Base-by-base conservation (phyloP, 163 green algal genomes). In the Coccomyxa subellipsoidea region DNA sequence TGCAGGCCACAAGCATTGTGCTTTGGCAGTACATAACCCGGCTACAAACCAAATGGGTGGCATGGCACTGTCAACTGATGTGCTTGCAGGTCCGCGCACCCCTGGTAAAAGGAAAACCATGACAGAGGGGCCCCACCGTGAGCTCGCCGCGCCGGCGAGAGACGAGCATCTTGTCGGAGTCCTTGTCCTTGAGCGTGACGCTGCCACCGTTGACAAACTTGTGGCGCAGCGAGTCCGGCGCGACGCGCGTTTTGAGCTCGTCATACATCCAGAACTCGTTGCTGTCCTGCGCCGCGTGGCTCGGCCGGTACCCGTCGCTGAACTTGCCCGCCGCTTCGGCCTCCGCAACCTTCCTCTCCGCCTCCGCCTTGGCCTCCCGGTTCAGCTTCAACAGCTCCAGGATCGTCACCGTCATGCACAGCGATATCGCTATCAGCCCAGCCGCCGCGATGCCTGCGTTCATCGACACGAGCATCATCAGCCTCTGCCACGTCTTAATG, bases 381-480 rank as follows among this genome's bases (percentile, higher is more conserved):
- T 73, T 73, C 66, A 73, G 66, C 66, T 73, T 73, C 66, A 73
- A 35, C 66, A 73, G 66, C 66, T 73, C 66, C 66, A 73, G 66
- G 66, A 73, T 73, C 2, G 66, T 73, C 66, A 73, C 66, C 66
- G 66, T 73, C 66, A 73, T 18, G 66, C 66, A 73, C 66, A 73
- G n/a, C 29, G 29, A 73, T 32, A 73, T 73, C 21, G 66, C 66
- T 36, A 73, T 73, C 66, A 73, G 66, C 29, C 66, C 66, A 5
- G 66, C 66, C 66, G n/a, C 66, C 3, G 66, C 66, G 4, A 73
- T 73, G 66, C 66, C 66, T 73, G 66, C 66, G n/a, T n/a, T n/a
- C n/a, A n/a, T n/a, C n/a, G n/a, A n/a, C n/a, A n/a, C n/a, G n/a
- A n/a, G n/a, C n/a, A n/a, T n/a, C n/a, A n/a, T n/a, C n/a, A n/a